Percentiles rank a stretch among this genome's conserved stretches.
phyloP scores from a whole-genome alignment of 2,329 filamentous ascomycete species.

The Sporothrix protearum region DNA sequence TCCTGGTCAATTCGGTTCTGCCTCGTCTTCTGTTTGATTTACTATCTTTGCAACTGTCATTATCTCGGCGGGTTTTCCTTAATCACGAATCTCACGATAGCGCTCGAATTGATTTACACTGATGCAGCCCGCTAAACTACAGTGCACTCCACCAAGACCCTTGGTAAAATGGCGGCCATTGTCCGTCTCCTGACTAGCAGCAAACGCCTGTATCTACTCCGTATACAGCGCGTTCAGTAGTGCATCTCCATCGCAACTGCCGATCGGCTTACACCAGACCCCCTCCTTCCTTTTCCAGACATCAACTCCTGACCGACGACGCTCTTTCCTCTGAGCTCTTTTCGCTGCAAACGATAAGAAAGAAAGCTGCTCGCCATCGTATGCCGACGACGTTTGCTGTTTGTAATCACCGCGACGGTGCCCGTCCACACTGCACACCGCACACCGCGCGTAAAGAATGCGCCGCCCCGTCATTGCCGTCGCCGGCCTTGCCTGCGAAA shows the following conservation, averaged over 20 bases:
- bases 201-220: not conserved
- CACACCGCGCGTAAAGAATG: too few species aligned
- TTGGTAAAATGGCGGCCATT: not conserved
- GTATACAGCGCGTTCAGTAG: not conserved
- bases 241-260: not conserved
- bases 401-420: too few species aligned
- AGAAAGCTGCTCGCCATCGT: not conserved
- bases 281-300: conserved; percentile 11
- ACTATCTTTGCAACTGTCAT: not conserved
- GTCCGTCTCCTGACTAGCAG: not conserved
- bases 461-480: conserved; percentile 45
- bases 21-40: not conserved
- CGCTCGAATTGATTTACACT: not conserved
- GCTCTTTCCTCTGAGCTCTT: not conserved
- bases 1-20: not conserved
- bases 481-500: conserved; percentile 53
- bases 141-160: not conserved
- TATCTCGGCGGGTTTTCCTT: not conserved
- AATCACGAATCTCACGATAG: not conserved
- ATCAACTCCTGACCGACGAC: not conserved
- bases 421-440: too few species aligned
- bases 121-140: not conserved
- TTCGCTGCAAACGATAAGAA: not conserved
- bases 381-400: too few species aligned
- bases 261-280: conserved; percentile 1